Evolutionary conservation across 805 yeast species (phyloP).

Genomic region (Debaryomyces hansenii): DNA sequence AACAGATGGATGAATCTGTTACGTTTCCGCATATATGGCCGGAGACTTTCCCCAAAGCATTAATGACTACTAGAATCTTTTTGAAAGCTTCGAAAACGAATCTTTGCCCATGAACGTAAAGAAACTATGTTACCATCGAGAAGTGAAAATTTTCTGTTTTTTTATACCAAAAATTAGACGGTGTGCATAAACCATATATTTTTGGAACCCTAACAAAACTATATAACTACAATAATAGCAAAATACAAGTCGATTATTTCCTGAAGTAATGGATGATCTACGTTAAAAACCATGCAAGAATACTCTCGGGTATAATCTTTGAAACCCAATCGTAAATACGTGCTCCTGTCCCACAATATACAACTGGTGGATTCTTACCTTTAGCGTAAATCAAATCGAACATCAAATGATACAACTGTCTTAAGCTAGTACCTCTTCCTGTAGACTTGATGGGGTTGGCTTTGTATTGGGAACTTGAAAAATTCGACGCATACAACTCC

Average conservation of each 20-base stretch:
- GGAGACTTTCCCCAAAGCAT: conserved; percentile 91
- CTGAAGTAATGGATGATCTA: background rate
- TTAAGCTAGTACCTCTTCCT: conserved; percentile 29
- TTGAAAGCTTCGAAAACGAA: conserved; percentile 75
- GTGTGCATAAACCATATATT: conserved; percentile 4
- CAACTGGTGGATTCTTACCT: conserved; percentile 25
- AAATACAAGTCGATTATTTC: no score
- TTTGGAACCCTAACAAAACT: background rate
- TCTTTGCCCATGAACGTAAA: conserved; percentile 68
- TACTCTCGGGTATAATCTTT: conserved; percentile 29
- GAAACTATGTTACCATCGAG: conserved; percentile 17
- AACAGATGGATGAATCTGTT: conserved; percentile 31
- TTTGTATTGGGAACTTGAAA: conserved; percentile 29
- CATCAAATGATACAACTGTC: conserved; percentile 38
- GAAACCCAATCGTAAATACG: conserved; percentile 36
- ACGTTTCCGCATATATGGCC: conserved; percentile 73
- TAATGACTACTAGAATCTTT: conserved; percentile 35
- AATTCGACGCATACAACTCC: conserved; percentile 29
- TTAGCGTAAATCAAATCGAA: conserved; percentile 36
- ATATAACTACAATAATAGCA: background rate
- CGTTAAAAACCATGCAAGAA: conserved; percentile 24
- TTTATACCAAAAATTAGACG: conserved; percentile 1
- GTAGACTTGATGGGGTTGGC: conserved; percentile 29
- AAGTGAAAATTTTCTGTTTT: conserved; percentile 4
- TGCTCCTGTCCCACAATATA: conserved; percentile 46